Evolutionary conservation across 1,284 basidiomycete species (phyloP).

Genomic region (Polyporus tsugae): DNA sequence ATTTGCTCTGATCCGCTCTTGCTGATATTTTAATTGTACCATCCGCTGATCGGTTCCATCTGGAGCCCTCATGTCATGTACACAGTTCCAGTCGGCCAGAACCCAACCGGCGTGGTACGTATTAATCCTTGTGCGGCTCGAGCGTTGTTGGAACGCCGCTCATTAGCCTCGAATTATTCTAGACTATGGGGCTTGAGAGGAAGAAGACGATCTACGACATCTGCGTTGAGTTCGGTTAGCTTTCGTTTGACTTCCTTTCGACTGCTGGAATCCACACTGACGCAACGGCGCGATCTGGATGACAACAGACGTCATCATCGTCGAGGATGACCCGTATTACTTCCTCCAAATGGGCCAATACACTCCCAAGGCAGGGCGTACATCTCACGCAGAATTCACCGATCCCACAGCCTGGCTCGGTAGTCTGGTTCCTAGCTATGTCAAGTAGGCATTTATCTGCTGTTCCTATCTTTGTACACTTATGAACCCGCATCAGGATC

Average conservation of each 20-base stretch:
- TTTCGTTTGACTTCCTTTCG: not conserved
- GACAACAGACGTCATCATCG: slow-evolving; percentile 69
- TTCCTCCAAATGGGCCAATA: slow-evolving; percentile 73
- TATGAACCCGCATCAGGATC: slow-evolving; percentile 46
- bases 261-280: not conserved
- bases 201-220: slow-evolving; percentile 85
- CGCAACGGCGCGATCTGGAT: not conserved
- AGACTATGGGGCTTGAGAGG: slow-evolving; percentile 71
- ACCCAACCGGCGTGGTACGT: slow-evolving; percentile 79
- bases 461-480: slow-evolving; percentile 12
- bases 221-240: slow-evolving; percentile 77
- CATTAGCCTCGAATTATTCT: slow-evolving; percentile 6
- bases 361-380: slow-evolving; percentile 53
- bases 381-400: slow-evolving; percentile 33
- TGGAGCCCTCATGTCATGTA: slow-evolving; percentile 79
- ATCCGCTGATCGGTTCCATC: slow-evolving; percentile 15
- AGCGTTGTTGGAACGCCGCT: not conserved
- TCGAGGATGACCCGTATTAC: slow-evolving; percentile 87
- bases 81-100: slow-evolving; percentile 79
- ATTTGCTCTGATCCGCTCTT: slow-evolving; percentile 9
- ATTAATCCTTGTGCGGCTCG: not conserved
- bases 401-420: slow-evolving; percentile 56
- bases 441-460: slow-evolving; percentile 53
- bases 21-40: slow-evolving; percentile 5
- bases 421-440: slow-evolving; percentile 71